Percentiles rank a stretch among this genome's conserved stretches.
Evolutionary conservation across 2,329 filamentous ascomycete genomes (phyloP).

Genomic region (Ophioceras dolichostomum): DNA sequence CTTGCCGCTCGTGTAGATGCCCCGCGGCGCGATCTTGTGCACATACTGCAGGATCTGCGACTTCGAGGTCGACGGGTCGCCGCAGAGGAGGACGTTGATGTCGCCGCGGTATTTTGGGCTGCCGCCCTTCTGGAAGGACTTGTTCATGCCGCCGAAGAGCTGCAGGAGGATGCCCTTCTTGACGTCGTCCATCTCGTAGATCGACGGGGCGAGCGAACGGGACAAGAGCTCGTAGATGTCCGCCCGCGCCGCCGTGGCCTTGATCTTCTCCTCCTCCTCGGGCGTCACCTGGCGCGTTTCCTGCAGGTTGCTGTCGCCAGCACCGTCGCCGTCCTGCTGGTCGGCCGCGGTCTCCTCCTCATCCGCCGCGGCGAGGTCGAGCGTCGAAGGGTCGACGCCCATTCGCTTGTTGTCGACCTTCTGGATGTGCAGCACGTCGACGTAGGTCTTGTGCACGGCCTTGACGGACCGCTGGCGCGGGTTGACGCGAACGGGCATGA

Average conservation of each 20-base stretch:
- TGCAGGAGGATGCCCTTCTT: conserved; percentile 98
- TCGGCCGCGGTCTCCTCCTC: conserved; percentile 48
- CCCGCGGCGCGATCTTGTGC: conserved; percentile 90
- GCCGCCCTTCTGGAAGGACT: conserved; percentile 91
- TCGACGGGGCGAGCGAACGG: conserved; percentile 81
- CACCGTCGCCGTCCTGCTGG: conserved; percentile 44
- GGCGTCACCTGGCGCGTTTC: conserved; percentile 72
- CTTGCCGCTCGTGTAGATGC: conserved; percentile 71
- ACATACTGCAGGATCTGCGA: conserved; percentile 91
- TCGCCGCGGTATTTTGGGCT: conserved; percentile 93
- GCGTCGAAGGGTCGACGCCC: conserved; percentile 79
- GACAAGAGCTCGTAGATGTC: conserved; percentile 92
- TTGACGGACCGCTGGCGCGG: conserved; percentile 87
- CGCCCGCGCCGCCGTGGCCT: conserved; percentile 60
- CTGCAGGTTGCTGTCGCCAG: conserved; percentile 52
- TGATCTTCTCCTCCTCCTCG: conserved; percentile 86
- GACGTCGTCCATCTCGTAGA: conserved; percentile 97
- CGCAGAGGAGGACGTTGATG: conserved; percentile 93
- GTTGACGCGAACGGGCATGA: conserved; percentile 86
- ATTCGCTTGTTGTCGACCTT: conserved; percentile 94
- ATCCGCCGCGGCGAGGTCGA: conserved; percentile 72
- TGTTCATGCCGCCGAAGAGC: conserved; percentile 95
- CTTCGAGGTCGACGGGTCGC: conserved; percentile 93
- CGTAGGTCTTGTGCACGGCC: conserved; percentile 94
- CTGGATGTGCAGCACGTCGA: conserved; percentile 90